Conservation (phyloP, 1,139 yeast genomes). For the Nakaseomyces glabratus region DNA sequence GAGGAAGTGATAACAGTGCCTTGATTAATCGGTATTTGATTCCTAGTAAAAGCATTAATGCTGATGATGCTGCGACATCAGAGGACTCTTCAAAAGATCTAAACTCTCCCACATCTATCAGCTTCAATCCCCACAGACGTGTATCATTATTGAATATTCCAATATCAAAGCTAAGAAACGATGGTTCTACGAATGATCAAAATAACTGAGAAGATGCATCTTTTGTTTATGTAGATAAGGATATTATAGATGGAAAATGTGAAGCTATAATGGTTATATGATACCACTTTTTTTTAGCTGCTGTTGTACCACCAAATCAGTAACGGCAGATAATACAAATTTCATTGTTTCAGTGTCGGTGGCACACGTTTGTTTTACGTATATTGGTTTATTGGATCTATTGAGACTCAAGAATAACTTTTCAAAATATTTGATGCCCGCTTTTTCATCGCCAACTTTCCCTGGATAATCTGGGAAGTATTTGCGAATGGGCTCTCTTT, state of each 20-base stretch:
- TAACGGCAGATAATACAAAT: slow-evolving; percentile 84
- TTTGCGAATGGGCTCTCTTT: slow-evolving; percentile 50
- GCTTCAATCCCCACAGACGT: slow-evolving; percentile 10
- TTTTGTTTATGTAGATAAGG: background rate
- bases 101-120: background rate
- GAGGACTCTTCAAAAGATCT: slow-evolving; percentile 1
- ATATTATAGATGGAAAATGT: background rate
- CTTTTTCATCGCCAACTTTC: slow-evolving; percentile 51
- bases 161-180: slow-evolving; percentile 15
- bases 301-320: slow-evolving; percentile 81
- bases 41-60: slow-evolving; percentile 1
- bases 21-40: slow-evolving; percentile 6
- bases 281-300: slow-evolving; percentile 78
- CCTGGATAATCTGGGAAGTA: slow-evolving; percentile 71
- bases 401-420: slow-evolving; percentile 53
- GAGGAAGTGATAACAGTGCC: slow-evolving; percentile 7
- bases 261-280: slow-evolving; percentile 34
- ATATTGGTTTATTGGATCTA: slow-evolving; percentile 61
- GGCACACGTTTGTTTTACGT: slow-evolving; percentile 91
- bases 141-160: slow-evolving; percentile 18
- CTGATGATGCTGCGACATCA: background rate
- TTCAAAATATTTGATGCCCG: slow-evolving; percentile 61
- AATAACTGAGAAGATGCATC: background rate
- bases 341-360: slow-evolving; percentile 84
- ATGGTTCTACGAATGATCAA: slow-evolving; percentile 2